Conservation (phyloP, 1,139 yeast genomes). For the Blastobotrys buckinghamii region DNA sequence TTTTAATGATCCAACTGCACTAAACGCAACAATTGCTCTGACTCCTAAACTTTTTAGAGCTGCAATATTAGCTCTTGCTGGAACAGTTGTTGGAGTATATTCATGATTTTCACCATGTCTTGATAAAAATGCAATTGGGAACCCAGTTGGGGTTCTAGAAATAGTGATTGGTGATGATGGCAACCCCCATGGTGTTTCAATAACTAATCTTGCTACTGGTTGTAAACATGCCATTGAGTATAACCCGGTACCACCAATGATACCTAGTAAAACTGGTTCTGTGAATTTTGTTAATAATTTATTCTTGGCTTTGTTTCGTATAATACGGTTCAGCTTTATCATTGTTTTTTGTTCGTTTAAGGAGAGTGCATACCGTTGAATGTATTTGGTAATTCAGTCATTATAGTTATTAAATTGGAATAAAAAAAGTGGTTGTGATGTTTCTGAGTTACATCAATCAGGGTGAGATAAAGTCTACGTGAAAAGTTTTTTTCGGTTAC, state of each 20-base stretch:
- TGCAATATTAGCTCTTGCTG: conserved; percentile 90
- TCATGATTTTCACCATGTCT: conserved; percentile 93
- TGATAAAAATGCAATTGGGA: conserved; percentile 89
- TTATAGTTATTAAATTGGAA: no score
- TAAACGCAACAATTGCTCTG: conserved; percentile 81
- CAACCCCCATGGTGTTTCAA: conserved; percentile 94
- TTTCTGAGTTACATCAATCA: no score
- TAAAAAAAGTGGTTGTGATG: not conserved
- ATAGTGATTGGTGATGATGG: conserved; percentile 94
- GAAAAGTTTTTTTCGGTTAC: no score
- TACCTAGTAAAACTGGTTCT: conserved; percentile 70
- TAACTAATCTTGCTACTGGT: conserved; percentile 76
- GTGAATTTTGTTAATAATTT: not conserved
- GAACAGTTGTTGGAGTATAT: conserved; percentile 85
- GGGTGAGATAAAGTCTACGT: no score
- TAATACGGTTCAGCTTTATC: not conserved
- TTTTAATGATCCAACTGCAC: conserved; percentile 94
- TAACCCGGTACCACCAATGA: conserved; percentile 98
- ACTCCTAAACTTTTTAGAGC: conserved; percentile 87
- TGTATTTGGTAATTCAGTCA: conserved; percentile 16
- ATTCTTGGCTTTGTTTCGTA: not conserved
- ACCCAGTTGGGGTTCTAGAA: conserved; percentile 65
- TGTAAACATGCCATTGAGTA: conserved; percentile 76
- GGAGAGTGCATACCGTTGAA: conserved; percentile 22
- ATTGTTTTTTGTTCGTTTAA: no score